A percentile compares a stretch with the other conserved stretches of the same genome.
Conservation (phyloP, 257 asterid genomes). For the Coffea eugenioides region DNA sequence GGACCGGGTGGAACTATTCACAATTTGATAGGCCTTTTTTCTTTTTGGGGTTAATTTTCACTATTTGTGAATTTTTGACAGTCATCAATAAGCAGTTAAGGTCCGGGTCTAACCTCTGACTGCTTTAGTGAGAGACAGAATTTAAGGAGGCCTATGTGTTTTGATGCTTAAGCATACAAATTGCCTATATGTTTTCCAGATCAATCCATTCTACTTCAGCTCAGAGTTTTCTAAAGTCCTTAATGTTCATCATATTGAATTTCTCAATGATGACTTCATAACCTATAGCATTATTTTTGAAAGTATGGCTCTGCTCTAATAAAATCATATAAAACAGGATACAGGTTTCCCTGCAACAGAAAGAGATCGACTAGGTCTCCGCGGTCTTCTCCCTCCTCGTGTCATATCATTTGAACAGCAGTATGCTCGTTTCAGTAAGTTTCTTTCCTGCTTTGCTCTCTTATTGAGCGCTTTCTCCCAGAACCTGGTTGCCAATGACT, state of each 20-base stretch:
- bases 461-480: neutral
- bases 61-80: neutral
- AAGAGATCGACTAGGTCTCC: slow-evolving; percentile 94
- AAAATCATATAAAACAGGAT: slow-evolving; percentile 56
- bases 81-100: neutral
- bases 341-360: slow-evolving; percentile 93
- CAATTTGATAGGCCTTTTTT: neutral
- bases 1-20: neutral
- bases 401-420: slow-evolving; percentile 97
- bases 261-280: neutral
- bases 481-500: neutral
- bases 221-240: neutral
- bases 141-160: neutral
- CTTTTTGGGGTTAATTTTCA: too few species aligned
- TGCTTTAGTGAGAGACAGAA: neutral
- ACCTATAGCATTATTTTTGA: neutral
- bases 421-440: slow-evolving; percentile 95
- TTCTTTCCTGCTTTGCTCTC: slow-evolving; percentile 10
- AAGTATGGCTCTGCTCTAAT: slow-evolving; percentile 11
- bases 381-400: slow-evolving; percentile 99
- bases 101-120: too few species aligned
- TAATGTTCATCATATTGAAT: too few species aligned
- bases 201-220: neutral
- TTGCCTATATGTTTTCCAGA: neutral
- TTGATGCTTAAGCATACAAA: neutral